Conservation (phyloP, 805 yeast species). For the Kluyveromyces aestuarii region DNA sequence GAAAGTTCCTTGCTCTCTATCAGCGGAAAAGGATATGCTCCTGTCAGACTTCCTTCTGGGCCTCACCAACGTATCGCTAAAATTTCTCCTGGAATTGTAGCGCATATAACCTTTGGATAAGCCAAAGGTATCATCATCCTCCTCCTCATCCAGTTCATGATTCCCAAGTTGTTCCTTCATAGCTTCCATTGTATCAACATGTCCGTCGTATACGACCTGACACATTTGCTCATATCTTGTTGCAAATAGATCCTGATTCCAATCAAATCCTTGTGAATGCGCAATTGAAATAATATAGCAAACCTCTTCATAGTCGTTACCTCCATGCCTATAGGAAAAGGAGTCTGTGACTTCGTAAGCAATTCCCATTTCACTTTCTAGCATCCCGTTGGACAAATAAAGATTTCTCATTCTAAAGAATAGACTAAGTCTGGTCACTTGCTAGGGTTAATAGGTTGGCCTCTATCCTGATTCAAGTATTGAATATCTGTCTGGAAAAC, state of each 20-base stretch:
- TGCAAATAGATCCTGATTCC: conserved; percentile 74
- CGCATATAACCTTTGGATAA: conserved; percentile 4
- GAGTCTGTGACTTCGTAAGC: conserved; percentile 9
- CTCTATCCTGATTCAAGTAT: neutral
- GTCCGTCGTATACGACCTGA: conserved; percentile 31
- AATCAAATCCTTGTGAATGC: conserved; percentile 65
- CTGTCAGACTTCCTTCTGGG: conserved; percentile 22
- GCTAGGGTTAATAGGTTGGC: neutral
- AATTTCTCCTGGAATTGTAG: conserved; percentile 7
- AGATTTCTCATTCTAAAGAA: neutral
- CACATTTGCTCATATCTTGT: conserved; percentile 54
- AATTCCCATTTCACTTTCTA: conserved; percentile 13
- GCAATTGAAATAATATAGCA: conserved; percentile 11
- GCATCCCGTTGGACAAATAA: conserved; percentile 7
- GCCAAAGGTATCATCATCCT: conserved; percentile 6
- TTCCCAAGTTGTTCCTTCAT: conserved; percentile 7
- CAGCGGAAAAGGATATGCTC: conserved; percentile 19
- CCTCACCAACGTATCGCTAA: conserved; percentile 12
- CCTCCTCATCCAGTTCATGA: conserved; percentile 2
- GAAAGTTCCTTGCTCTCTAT: conserved; percentile 20
- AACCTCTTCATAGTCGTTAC: neutral
- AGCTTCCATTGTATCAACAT: conserved; percentile 15
- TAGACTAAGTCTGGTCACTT: neutral
- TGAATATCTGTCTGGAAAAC: neutral
- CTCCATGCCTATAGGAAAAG: neutral